phyloP scores from a whole-genome alignment of 2,329 filamentous ascomycete genomes.

The Exophiala spinifera region DNA sequence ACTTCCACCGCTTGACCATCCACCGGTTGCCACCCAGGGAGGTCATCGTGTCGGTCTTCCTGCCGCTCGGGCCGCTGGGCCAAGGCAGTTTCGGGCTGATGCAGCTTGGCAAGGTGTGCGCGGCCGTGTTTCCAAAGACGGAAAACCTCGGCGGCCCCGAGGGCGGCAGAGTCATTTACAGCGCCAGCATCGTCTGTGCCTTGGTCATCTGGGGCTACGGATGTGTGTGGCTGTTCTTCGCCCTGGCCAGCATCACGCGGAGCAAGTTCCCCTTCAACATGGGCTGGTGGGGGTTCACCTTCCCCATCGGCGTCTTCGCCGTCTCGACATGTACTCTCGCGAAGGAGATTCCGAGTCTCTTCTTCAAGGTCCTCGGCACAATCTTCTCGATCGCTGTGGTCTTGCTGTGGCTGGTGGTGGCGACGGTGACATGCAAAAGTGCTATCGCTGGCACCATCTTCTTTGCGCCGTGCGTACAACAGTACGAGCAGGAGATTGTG shows the following conservation, averaged over 20 bases:
- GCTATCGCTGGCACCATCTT: conserved; percentile 51
- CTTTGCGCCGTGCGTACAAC: conserved; percentile 42
- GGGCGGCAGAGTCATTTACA: conserved; percentile 29
- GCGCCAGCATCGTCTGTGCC: conserved; percentile 35
- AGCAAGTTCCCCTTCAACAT: conserved; percentile 57
- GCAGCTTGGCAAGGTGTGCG: conserved; percentile 49
- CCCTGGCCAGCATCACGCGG: conserved; percentile 34
- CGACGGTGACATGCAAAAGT: conserved; percentile 48
- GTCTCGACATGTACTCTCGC: conserved; percentile 43
- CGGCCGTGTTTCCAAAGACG: conserved; percentile 35
- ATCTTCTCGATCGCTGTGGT: conserved; percentile 53
- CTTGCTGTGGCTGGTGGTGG: conserved; percentile 55
- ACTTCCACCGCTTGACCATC: conserved; percentile 66
- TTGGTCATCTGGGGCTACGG: conserved; percentile 40
- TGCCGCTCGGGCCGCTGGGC: conserved; percentile 65
- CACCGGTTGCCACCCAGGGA: conserved; percentile 65
- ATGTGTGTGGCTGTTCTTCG: conserved; percentile 41
- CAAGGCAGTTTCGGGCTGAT: conserved; percentile 61
- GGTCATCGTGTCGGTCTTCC: conserved; percentile 64
- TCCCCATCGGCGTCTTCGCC: conserved; percentile 57
- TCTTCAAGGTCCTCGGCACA: conserved; percentile 57
- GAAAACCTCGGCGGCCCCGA: conserved; percentile 18
- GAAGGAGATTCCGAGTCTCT: conserved; percentile 51
- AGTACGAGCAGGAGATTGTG: conserved; percentile 10
- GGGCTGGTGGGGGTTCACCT: conserved; percentile 62